These are phyloP conservation scores for Colletotrichum salicis DNA, from an alignment of 2,329 filamentous ascomycete species.

Conservation along the genomic window DNA sequence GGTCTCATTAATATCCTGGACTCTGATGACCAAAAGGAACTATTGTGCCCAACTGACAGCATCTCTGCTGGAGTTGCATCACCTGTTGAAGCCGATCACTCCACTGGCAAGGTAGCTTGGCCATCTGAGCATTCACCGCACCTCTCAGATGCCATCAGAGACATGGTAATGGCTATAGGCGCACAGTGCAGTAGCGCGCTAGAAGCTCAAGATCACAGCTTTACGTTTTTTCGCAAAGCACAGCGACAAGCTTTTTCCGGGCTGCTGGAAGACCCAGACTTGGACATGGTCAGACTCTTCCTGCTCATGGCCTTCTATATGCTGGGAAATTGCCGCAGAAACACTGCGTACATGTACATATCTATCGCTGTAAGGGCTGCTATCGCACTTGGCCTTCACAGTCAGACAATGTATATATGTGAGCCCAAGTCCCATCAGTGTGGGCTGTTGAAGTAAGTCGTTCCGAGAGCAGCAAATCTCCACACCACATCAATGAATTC, in stretches of 20 bases:
- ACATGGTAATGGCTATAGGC: background rate
- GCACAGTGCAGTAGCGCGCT: background rate
- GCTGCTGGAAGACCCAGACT: background rate
- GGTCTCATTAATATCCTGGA: background rate
- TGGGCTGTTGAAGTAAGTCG: background rate
- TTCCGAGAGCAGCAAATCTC: no score
- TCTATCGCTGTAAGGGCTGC: background rate
- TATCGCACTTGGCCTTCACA: background rate
- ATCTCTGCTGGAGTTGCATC: background rate
- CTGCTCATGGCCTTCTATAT: background rate
- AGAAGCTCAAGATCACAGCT: background rate
- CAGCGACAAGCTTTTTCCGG: slow-evolving; percentile 12
- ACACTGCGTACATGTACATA: background rate
- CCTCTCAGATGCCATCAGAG: background rate
- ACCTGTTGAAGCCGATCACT: background rate
- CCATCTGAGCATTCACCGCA: background rate
- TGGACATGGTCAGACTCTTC: background rate
- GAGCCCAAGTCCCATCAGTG: background rate
- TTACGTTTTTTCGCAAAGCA: background rate
- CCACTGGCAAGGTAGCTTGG: background rate
- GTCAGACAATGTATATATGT: background rate
- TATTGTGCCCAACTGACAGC: background rate
- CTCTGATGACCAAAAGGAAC: background rate
- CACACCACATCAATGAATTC: no score
- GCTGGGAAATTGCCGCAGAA: background rate